These are phyloP conservation scores for Phlyctochytrium planicorne DNA, from an alignment of 192 early-diverging fungal genomes.

Conservation along the genomic window DNA sequence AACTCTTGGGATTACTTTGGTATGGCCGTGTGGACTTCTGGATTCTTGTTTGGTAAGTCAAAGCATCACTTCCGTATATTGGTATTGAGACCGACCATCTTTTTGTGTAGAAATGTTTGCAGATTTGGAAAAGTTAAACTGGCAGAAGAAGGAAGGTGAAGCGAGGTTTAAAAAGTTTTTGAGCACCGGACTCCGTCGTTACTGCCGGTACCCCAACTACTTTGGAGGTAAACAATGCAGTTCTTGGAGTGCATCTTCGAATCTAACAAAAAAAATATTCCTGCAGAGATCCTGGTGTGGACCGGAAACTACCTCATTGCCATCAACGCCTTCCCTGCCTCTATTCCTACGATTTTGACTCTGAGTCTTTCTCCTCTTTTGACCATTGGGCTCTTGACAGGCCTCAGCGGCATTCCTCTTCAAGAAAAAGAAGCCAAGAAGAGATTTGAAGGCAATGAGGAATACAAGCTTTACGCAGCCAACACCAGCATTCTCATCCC, in stretches of 20 bases:
- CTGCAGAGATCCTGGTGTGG: conserved; percentile 31
- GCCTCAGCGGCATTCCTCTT: conserved; percentile 25
- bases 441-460: conserved; percentile 20
- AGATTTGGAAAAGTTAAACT: conserved; percentile 29
- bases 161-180: conserved; percentile 17
- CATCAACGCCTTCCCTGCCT: conserved; percentile 12
- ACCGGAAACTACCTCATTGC: conserved; percentile 23
- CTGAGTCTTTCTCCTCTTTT: conserved; percentile 25
- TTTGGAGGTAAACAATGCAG: no score
- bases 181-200: conserved; percentile 14
- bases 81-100: neutral
- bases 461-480: conserved; percentile 25
- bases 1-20: conserved; percentile 19
- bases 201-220: conserved; percentile 30
- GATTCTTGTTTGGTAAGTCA: conserved; percentile 29
- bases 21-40: conserved; percentile 28
- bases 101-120: conserved; percentile 12
- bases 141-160: conserved; percentile 22
- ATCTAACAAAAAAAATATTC: no score
- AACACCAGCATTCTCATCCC: no score
- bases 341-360: conserved; percentile 10
- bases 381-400: conserved; percentile 20
- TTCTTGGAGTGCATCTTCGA: no score
- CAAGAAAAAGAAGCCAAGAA: conserved; percentile 26
- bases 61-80: neutral